Base-by-base conservation (phyloP, 306 rosid genomes). In the Aeschynomene evenia region DNA sequence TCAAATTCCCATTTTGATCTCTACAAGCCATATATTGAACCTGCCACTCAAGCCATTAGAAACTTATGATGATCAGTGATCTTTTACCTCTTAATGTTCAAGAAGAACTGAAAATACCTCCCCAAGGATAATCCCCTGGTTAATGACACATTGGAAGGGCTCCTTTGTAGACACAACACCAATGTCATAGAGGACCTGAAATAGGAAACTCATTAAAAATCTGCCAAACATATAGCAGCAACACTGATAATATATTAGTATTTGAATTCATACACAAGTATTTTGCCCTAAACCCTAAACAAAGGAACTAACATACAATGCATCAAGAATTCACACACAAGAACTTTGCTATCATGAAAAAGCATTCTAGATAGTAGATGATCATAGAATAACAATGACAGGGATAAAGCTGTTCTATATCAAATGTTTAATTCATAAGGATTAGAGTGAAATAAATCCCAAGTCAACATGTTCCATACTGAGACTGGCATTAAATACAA, bases 71-170 rank as follows among this genome's bases (percentile, higher is more conserved):
- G 26, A 71, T 28, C 34, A 18, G 59, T 11, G 36, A 34, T 3
- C 9, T 8, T 18, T 21, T 18, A 4, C 18, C 26, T 29, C 14
- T 46, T 19, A 61, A 46, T 29, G 50, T 67, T 74, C 66, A 52
- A 76, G 56, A 71, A 76, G 60, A 71, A 76, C 59, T 49, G 52
- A 18, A 82, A 84, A 73, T 82, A 93, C 98, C 84, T 94, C 96
- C 22, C 98, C 98, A 59, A 90, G 98, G 80, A 94, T 88, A 68
- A 90, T 87, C 72, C 98, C 98, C 89, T 90, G 98, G 78, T 94
- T 94, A 82, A 94, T 94, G 75, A 94, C 98, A 80, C 98, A 94
- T 69, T 90, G 90, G 83, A 94, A 94, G 37, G 98, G 98, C 78
- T 94, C 98, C 77, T 86, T 94, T 73, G 97, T 82, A 67, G 97